A percentile compares a stretch with the other conserved stretches of the same genome.
phyloP scores from a whole-genome alignment of 331 rosid genomes.

The Arachis monticola region DNA sequence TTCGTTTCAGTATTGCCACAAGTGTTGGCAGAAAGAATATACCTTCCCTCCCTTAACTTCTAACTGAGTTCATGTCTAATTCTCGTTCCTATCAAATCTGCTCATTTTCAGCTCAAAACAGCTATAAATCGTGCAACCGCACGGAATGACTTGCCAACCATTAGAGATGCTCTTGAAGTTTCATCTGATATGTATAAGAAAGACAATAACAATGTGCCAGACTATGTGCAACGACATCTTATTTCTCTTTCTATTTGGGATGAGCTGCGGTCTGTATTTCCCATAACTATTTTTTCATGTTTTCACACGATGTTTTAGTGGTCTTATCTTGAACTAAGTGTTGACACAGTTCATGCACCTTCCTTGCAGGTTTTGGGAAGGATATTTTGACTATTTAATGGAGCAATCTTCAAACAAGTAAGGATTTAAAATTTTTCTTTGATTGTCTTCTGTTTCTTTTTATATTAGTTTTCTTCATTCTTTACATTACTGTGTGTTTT shows the following conservation, averaged over 20 bases:
- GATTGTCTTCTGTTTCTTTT: conserved; percentile 26
- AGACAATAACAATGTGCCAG: conserved; percentile 82
- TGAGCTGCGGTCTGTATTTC: conserved; percentile 75
- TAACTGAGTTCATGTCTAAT: conserved; percentile 10
- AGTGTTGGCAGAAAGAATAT: not conserved
- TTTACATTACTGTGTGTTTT: conserved; percentile 15
- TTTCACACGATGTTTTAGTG: conserved; percentile 15
- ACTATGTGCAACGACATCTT: conserved; percentile 93
- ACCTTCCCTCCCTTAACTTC: conserved; percentile 18
- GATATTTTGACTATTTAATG: conserved; percentile 93
- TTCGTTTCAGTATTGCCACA: conserved; percentile 16
- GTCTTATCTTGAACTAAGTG: conserved; percentile 18
- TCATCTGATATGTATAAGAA: conserved; percentile 93
- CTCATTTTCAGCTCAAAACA: conserved; percentile 81
- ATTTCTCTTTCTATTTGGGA: conserved; percentile 95
- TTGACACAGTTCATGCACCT: conserved; percentile 36
- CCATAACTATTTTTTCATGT: conserved; percentile 20
- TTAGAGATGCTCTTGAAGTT: conserved; percentile 99
- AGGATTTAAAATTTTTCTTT: conserved; percentile 32
- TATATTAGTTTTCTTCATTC: conserved; percentile 17
- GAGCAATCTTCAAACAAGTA: conserved; percentile 89
- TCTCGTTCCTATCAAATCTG: conserved; percentile 26
- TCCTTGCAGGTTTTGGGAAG: conserved; percentile 92
- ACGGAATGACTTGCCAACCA: conserved; percentile 75
- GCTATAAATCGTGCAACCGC: conserved; percentile 93